Evolutionary conservation across 176 grass and related monocot species (phyloP).

Genomic region (Pontederia crassipes): DNA sequence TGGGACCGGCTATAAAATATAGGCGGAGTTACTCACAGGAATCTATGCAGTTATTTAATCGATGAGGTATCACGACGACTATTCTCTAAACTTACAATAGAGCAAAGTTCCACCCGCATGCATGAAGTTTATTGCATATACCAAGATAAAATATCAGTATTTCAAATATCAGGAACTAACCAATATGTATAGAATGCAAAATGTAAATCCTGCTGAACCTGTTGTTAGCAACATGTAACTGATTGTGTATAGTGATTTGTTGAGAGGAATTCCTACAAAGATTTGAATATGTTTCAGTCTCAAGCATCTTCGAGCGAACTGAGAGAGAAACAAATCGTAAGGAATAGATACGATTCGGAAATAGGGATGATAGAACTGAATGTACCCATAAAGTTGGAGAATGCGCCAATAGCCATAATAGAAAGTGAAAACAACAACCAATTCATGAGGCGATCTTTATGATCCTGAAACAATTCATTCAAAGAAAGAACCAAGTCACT

Average conservation of each 20-base stretch:
- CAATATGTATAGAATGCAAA: conserved; percentile 19
- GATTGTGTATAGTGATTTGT: conserved; percentile 23
- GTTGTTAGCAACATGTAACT: conserved; percentile 26
- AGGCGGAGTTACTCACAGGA: too few relatives aligned
- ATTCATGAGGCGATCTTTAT: conserved; percentile 13
- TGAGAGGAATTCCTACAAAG: conserved; percentile 22
- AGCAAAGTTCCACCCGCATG: background rate
- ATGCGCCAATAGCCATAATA: conserved; percentile 5
- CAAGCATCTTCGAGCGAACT: background rate
- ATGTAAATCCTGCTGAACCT: conserved; percentile 10
- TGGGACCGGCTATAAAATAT: too few relatives aligned
- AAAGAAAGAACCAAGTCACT: background rate
- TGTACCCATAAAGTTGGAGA: conserved; percentile 12
- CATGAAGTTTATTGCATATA: background rate
- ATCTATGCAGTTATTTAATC: too few relatives aligned
- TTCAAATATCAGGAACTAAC: conserved; percentile 8
- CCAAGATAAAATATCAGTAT: background rate
- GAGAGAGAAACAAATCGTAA: background rate
- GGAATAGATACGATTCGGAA: too few relatives aligned
- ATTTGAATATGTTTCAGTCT: background rate
- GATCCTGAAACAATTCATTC: conserved; percentile 13
- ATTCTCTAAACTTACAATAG: background rate
- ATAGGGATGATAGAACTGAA: too few relatives aligned
- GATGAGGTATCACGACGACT: background rate
- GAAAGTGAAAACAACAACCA: conserved; percentile 18